Evolutionary conservation across 2,329 filamentous ascomycete genomes (phyloP).

Genomic region (Rhynchosporium agropyri): DNA sequence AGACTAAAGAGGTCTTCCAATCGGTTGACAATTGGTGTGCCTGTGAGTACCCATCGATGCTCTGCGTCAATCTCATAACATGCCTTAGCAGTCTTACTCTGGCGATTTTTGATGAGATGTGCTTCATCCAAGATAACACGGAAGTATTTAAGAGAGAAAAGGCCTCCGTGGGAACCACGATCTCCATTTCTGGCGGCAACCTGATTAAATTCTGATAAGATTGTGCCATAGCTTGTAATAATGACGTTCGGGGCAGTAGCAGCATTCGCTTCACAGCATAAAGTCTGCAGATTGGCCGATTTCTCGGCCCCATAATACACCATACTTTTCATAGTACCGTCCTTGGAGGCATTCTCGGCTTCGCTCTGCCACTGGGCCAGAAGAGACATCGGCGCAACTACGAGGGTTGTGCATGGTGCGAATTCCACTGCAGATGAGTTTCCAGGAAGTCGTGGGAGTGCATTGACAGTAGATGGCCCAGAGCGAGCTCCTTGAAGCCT

Average conservation of each 20-base stretch:
- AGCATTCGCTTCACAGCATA: slow-evolving; percentile 77
- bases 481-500: slow-evolving; percentile 42
- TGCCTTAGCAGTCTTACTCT: slow-evolving; percentile 91
- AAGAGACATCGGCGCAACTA: slow-evolving; percentile 95
- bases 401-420: slow-evolving; percentile 87
- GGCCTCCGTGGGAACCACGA: slow-evolving; percentile 65
- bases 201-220: slow-evolving; percentile 86
- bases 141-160: slow-evolving; percentile 95
- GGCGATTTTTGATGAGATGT: slow-evolving; percentile 86
- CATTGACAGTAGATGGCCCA: slow-evolving; percentile 52
- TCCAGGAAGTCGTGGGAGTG: slow-evolving; percentile 63
- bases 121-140: slow-evolving; percentile 94
- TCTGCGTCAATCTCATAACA: slow-evolving; percentile 86
- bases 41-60: slow-evolving; percentile 92
- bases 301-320: slow-evolving; percentile 95
- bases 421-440: slow-evolving; percentile 59
- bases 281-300: slow-evolving; percentile 70
- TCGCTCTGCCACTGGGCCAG: slow-evolving; percentile 98
- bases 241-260: slow-evolving; percentile 82
- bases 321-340: slow-evolving; percentile 79
- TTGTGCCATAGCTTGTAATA: slow-evolving; percentile 91
- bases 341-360: slow-evolving; percentile 83
- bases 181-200: slow-evolving; percentile 69
- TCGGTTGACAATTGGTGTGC: slow-evolving; percentile 95
- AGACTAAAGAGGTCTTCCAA: slow-evolving; percentile 93